Evolutionary conservation across 805 yeast genomes (phyloP), one percentile per base, ranked within the genome.

Genomic region (Grigorovia humatica): DNA sequence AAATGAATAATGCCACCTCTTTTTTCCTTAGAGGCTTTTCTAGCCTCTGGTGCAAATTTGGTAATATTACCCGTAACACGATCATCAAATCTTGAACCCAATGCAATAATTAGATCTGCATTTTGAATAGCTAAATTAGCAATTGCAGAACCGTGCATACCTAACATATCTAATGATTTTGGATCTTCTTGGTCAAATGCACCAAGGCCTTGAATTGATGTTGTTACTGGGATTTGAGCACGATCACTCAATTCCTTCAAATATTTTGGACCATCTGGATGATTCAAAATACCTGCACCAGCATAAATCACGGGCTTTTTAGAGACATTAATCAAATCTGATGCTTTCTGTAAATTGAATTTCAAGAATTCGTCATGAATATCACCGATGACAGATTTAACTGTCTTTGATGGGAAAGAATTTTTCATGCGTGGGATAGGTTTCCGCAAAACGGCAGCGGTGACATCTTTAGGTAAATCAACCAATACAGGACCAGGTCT

Each of bases 401-500:
- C 74, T 30, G 95, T 81, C 43, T 73, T 69, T 18, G 81, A 71
- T 27, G 96, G 95, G 59, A 88, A 77, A n/a, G n/a, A n/a, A 47
- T 95, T 85, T 41, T 86, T 70, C 55, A 80, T 75, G 43, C 82
- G 74, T 52, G 99, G 99, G 59, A 93, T 89, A 53, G 96, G 84
- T 59, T 83, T 80, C 63, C 85, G 81, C 63, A 93, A 78, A 57
- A 93, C 78, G 20, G 96, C 85, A 44, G 96, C 96, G 19, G 98
- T 93, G 57, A 93, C 97, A 67, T 93, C 98, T 75, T 93, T 93
- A 63, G 99, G 99, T 68, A 93, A 77, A 71, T 93, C 99, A 46
- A 93, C 97, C 61, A 93, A 78, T 50, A 93, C 99, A 13, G 99
- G 99, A 55, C 99, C 99, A 49, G 99, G 99, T 70, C 99, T 82